A percentile compares a stretch with the other conserved stretches of the same genome.
Conservation (phyloP, 495 filamentous ascomycete species). For the Penicillium flavigenum region DNA sequence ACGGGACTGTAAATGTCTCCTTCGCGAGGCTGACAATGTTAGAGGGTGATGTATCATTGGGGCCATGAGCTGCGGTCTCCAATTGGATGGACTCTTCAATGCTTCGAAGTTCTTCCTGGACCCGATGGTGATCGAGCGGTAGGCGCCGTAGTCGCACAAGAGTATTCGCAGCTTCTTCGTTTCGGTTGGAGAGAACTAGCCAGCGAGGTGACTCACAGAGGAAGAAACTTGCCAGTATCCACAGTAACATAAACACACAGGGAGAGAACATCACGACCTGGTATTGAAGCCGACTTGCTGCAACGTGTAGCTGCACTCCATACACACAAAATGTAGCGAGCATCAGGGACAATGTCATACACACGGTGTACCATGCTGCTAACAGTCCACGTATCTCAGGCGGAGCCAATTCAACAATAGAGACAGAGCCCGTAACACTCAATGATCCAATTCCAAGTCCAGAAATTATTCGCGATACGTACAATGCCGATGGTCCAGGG, state of each 20-base stretch:
- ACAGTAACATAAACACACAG: constrained; percentile 15
- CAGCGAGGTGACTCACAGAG: constrained; percentile 41
- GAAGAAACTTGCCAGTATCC: constrained; percentile 20
- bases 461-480: constrained; percentile 18
- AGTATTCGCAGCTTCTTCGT: constrained; percentile 29
- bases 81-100: constrained; percentile 26
- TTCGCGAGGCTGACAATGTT: constrained; percentile 18
- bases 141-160: constrained; percentile 30
- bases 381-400: constrained; percentile 23
- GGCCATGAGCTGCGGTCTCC: constrained; percentile 8
- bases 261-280: constrained; percentile 21
- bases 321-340: constrained; percentile 15
- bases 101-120: constrained; percentile 27
- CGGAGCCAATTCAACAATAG: constrained; percentile 22
- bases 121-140: constrained; percentile 20
- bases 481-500: constrained; percentile 6
- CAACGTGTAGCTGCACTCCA: constrained; percentile 12
- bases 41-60: constrained; percentile 12
- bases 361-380: constrained; percentile 17
- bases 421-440: constrained; percentile 14
- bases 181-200: constrained; percentile 24
- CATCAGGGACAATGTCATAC: constrained; percentile 10
- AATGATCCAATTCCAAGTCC: constrained; percentile 23
- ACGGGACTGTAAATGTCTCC: constrained; percentile 18
- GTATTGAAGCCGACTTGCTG: constrained; percentile 17